Conservation (phyloP, 257 asterid species). For the Lavandula angustifolia region DNA sequence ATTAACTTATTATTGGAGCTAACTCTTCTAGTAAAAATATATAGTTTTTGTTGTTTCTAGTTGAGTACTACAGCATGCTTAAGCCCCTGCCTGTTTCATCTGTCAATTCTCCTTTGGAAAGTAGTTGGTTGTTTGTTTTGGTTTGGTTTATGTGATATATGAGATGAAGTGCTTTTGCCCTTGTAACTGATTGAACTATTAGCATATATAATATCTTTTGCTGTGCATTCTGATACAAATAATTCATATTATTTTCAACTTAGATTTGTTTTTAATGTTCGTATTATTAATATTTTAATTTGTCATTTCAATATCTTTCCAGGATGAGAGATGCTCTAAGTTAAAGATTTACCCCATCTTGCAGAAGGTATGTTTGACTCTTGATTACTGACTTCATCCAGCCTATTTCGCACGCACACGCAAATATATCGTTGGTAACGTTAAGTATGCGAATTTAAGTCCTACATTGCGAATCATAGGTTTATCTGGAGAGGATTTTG, state of each 20-base stretch:
- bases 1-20: constrained; percentile 6
- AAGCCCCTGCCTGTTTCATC: constrained; percentile 16
- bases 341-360: constrained; percentile 88
- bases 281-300: neutral
- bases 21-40: constrained; percentile 2
- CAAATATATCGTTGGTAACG: constrained; percentile 4
- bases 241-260: too few species aligned
- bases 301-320: constrained; percentile 33
- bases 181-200: constrained; percentile 8
- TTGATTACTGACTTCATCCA: constrained; percentile 19
- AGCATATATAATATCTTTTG: neutral
- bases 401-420: constrained; percentile 16
- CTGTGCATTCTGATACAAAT: constrained; percentile 4
- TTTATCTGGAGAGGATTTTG: constrained; percentile 93
- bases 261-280: too few species aligned
- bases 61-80: constrained; percentile 4
- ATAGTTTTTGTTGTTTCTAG: neutral
- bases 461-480: constrained; percentile 51
- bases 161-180: neutral
- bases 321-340: constrained; percentile 99
- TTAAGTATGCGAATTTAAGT: constrained; percentile 24
- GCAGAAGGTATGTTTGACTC: constrained; percentile 73
- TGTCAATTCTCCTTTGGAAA: neutral
- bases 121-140: constrained; percentile 8
- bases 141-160: constrained; percentile 1